Evolutionary conservation across 2,329 filamentous ascomycete species (phyloP), one percentile per base, ranked within the genome.

Genomic region (Chaetomiaceae sp.): DNA sequence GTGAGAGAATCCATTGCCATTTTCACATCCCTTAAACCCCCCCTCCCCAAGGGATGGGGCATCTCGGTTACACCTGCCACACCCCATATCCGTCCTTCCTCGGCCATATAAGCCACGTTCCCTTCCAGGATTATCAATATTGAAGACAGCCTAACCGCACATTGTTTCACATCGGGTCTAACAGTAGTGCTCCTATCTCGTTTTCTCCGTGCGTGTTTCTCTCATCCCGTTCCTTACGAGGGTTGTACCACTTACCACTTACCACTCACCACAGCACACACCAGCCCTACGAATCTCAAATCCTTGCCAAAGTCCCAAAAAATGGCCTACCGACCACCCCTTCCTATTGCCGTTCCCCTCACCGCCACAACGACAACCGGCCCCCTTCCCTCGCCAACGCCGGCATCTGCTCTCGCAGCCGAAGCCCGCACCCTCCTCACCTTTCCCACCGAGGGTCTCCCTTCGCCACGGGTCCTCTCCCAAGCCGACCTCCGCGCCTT

Each of bases 371-470:
- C 45, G 2, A 10, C 51, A 20, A 18, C 33, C n/a, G n/a, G n/a
- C n/a, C n/a, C n/a, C n/a, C n/a, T n/a, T n/a, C 45, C 32, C 21
- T 37, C 42, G 11, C 11, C 42, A 30, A 14, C 38, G 14, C 14
- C 21, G n/a, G 32, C 23, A 47, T n/a, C n/a, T n/a, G n/a, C n/a
- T n/a, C n/a, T n/a, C n/a, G n/a, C n/a, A n/a, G 10, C 32, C 10
- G 58, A 59, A 37, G 45, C 53, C 1, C 48, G 55, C 36, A 61
- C 58, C 27, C 53, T 60, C 3, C 52, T 56, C 3, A 61, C 58
- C 9, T 62, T 61, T 37, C 60, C 60, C 6, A 61, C 58, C 9
- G 43, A 53, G 9, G 57, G 51, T 30, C 55, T 59, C 4, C 58
- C 58, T 2, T 57, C 58, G 4, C 60, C 60, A 2, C 40, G 30